phyloP scores from a whole-genome alignment of 805 yeast species.

The Candida quercuum region DNA sequence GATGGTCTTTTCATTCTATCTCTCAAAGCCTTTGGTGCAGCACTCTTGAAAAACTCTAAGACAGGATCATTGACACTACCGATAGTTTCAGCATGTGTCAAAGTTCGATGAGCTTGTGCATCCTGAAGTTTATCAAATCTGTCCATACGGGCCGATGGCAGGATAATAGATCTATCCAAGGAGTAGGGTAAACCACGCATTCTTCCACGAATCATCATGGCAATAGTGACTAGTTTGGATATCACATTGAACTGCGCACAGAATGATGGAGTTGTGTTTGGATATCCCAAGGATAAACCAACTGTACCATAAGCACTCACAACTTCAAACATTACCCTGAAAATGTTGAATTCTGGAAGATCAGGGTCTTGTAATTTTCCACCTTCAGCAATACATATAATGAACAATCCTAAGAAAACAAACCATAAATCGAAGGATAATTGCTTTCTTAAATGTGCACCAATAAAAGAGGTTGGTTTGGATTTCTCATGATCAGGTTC shows the following conservation, averaged over 20 bases:
- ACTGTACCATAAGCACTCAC: slow-evolving; percentile 97
- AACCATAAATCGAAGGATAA: slow-evolving; percentile 95
- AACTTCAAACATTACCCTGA: slow-evolving; percentile 76
- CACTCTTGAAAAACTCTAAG: slow-evolving; percentile 23
- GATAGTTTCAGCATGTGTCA: slow-evolving; percentile 17
- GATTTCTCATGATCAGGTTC: slow-evolving; percentile 26
- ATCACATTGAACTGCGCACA: slow-evolving; percentile 64
- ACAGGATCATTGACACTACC: slow-evolving; percentile 22
- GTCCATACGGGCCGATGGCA: slow-evolving; percentile 66
- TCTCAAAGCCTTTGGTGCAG: slow-evolving; percentile 22
- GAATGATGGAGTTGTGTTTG: slow-evolving; percentile 61
- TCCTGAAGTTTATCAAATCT: slow-evolving; percentile 46
- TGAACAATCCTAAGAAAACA: slow-evolving; percentile 75
- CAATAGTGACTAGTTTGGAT: slow-evolving; percentile 80
- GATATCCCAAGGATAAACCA: slow-evolving; percentile 85
- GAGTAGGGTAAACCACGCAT: slow-evolving; percentile 95
- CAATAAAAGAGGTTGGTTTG: slow-evolving; percentile 60
- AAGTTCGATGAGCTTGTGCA: slow-evolving; percentile 15
- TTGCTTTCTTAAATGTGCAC: slow-evolving; percentile 86
- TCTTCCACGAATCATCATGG: slow-evolving; percentile 90
- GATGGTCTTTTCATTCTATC: slow-evolving; percentile 20
- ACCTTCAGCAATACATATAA: slow-evolving; percentile 85
- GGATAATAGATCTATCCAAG: slow-evolving; percentile 87
- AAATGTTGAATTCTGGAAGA: slow-evolving; percentile 53
- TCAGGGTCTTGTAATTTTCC: slow-evolving; percentile 42